Evolutionary conservation across 176 grass and related monocot species (phyloP), one percentile per base, ranked within the genome.

Genomic region (Hyparrhenia diplandra): DNA sequence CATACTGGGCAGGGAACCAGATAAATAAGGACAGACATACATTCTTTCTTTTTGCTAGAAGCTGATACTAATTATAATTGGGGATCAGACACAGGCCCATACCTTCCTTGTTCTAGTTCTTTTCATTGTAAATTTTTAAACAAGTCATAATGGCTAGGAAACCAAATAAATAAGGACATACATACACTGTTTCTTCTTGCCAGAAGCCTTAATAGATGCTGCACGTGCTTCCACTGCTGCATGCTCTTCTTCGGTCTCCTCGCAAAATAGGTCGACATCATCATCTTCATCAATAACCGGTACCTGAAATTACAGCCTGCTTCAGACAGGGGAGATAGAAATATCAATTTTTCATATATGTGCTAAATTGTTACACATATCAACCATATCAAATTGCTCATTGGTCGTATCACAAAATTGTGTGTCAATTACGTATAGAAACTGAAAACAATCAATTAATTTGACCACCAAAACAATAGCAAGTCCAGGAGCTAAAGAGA

Each of bases 141-240:
- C 31, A 28, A 67, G 20, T 13, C 67, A n/a, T 29, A 49, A 2
- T 70, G 13, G 27, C 2, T 4, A 41, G 21, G 17, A 24, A 70
- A 34, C 41, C 6, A 17, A 16, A 68, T 21, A 76, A 20, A 71
- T 57, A 64, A 82, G 68, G 47, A 10, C 55, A 28, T 18, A 46
- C 86, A 84, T 83, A 91, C 92, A 81, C 51, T 91, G 75, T 82
- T 94, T 94, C 83, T 94, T 91, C 70, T 91, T 94, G 5, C 61
- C 21, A 37, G 88, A 81, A 18, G 85, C 80, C 80, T 91, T 94
- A 25, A 84, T 85, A 81, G 88, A 74, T 1, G 79, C 70, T 0
- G 78, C 88, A 58, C 88, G 85, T 76, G 64, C 64, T 39, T 39
- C 34, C 5, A 18, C 32, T 37, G 64, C 67, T 43, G 67, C 67